Percentiles rank a stretch among this genome's conserved stretches.
These are phyloP conservation scores for Arabis alpina DNA, from an alignment of 345 rosid species.

Conservation along the genomic window DNA sequence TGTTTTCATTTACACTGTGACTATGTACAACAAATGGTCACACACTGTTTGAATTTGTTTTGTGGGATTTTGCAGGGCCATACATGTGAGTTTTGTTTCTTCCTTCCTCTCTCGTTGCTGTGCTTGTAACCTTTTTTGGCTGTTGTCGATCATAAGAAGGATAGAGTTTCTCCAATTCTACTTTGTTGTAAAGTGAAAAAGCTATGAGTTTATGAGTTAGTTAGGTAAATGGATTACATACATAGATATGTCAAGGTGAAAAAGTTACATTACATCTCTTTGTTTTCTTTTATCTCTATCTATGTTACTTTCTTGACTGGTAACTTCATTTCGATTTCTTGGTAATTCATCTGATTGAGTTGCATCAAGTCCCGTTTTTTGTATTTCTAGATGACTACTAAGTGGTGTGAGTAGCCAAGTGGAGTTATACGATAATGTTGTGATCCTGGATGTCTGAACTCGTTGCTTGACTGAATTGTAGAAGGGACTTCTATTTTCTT, in stretches of 20 bases:
- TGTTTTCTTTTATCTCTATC: neutral
- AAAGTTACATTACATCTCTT: neutral
- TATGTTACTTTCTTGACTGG: neutral
- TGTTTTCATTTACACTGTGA: neutral
- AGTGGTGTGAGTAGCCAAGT: constrained; percentile 11
- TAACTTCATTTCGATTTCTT: neutral
- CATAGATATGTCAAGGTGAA: neutral
- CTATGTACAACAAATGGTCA: neutral
- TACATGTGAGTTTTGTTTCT: constrained; percentile 71
- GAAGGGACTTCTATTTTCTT: neutral
- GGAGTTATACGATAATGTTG: neutral
- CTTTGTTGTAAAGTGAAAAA: neutral
- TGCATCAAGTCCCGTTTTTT: constrained; percentile 8
- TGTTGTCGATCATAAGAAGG: neutral
- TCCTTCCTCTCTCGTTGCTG: neutral
- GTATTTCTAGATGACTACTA: neutral
- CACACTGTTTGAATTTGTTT: neutral
- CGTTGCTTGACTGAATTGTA: constrained; percentile 12
- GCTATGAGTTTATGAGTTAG: neutral
- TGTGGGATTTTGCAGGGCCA: constrained; percentile 74
- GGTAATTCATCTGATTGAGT: neutral
- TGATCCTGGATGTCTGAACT: constrained; percentile 8
- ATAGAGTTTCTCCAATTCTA: neutral
- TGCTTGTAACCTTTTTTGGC: neutral
- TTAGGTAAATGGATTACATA: neutral